phyloP scores from a whole-genome alignment of 306 rosid species.

The Quillaja saponaria region DNA sequence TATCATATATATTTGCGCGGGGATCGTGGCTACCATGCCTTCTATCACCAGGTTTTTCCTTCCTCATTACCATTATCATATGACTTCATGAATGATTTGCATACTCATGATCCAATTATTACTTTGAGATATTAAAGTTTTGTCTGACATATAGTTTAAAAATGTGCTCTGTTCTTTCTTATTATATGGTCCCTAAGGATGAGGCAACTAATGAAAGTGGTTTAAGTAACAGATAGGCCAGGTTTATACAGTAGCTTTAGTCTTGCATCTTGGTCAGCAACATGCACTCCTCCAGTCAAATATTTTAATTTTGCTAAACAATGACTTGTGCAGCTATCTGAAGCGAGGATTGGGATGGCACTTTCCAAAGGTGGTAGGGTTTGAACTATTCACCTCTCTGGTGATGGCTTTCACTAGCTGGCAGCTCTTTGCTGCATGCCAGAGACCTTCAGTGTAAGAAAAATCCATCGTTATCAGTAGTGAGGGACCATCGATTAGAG shows the following conservation, averaged over 20 bases:
- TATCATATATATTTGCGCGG: constrained; percentile 78
- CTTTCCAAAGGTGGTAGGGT: constrained; percentile 83
- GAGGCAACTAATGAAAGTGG: constrained; percentile 5
- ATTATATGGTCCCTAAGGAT: constrained; percentile 9
- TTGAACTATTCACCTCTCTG: constrained; percentile 83
- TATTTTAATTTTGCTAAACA: constrained; percentile 17
- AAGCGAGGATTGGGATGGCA: constrained; percentile 95
- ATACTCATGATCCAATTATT: constrained; percentile 1
- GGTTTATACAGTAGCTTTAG: constrained; percentile 14
- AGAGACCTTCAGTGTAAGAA: constrained; percentile 75
- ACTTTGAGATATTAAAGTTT: background rate
- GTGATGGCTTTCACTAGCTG: constrained; percentile 89
- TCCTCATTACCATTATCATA: constrained; percentile 9
- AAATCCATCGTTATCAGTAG: constrained; percentile 1
- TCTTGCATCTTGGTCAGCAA: background rate
- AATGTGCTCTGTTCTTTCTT: background rate
- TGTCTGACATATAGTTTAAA: background rate
- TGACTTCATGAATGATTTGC: constrained; percentile 8
- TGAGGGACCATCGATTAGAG: background rate
- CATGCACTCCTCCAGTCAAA: constrained; percentile 3
- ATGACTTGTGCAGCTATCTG: constrained; percentile 69
- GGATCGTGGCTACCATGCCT: constrained; percentile 91
- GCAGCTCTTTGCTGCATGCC: constrained; percentile 90
- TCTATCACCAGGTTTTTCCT: constrained; percentile 81
- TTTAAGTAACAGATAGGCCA: constrained; percentile 14